Evolutionary conservation across 2,329 filamentous ascomycete genomes (phyloP).

Genomic region (Xylariaceae sp.): DNA sequence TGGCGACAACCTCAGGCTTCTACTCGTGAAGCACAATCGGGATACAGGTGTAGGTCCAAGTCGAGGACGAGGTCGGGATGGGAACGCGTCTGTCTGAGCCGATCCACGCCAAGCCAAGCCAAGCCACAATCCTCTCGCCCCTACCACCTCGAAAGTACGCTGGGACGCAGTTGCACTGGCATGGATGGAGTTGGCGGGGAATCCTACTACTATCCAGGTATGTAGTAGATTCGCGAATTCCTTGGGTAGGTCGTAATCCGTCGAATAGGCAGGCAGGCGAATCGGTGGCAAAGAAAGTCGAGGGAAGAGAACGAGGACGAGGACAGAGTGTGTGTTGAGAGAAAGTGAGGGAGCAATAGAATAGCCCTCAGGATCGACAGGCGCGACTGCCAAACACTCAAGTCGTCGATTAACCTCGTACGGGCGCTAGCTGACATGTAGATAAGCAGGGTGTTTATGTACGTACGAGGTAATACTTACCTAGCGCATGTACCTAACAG

Average conservation of each 20-base stretch:
- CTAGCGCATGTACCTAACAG: background rate
- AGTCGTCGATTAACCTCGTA: background rate
- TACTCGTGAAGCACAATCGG: background rate
- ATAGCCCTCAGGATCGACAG: background rate
- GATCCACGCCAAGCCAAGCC: conserved; percentile 20
- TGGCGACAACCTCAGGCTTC: conserved; percentile 19
- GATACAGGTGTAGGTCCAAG: background rate
- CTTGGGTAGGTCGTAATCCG: no score
- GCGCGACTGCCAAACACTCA: background rate
- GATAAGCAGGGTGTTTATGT: background rate
- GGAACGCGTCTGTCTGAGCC: conserved; percentile 13
- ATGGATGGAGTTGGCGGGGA: conserved; percentile 6
- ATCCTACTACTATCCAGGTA: background rate
- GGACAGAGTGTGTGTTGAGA: background rate
- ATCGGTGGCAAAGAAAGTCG: background rate
- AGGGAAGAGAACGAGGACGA: background rate
- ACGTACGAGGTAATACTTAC: background rate
- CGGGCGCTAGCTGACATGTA: background rate
- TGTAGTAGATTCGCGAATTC: no score
- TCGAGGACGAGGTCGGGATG: conserved; percentile 6
- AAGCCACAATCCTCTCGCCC: conserved; percentile 15
- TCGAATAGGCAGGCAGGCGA: background rate
- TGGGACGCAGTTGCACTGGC: conserved; percentile 20
- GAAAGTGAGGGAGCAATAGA: background rate
- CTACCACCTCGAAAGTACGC: conserved; percentile 20